Evolutionary conservation across 2,329 filamentous ascomycete genomes (phyloP).

Genomic region (Aschersonia sp.): DNA sequence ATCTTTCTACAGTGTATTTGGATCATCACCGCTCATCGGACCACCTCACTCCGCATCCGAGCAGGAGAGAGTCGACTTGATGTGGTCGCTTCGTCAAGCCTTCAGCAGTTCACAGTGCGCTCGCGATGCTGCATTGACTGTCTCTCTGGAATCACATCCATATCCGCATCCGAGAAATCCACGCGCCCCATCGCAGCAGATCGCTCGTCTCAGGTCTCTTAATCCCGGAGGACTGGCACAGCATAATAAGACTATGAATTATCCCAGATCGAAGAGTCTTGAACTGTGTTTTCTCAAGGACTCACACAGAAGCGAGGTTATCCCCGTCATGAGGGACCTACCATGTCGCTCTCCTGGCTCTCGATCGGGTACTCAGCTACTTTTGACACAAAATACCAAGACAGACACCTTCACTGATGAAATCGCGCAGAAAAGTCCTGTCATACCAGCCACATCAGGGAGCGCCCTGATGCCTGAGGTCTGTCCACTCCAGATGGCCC

Average conservation of each 20-base stretch:
- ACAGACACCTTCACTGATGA: conserved; percentile 13
- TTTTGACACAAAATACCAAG: conserved; percentile 19
- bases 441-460: conserved; percentile 14
- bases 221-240: conserved; percentile 26
- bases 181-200: too few species aligned
- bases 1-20: conserved; percentile 42
- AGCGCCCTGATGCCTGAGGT: conserved; percentile 20
- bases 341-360: conserved; percentile 19
- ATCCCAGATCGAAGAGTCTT: conserved; percentile 19
- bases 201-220: too few species aligned
- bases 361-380: conserved; percentile 20
- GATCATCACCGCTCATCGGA: conserved; percentile 27
- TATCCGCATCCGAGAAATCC: conserved; percentile 30
- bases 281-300: conserved; percentile 27
- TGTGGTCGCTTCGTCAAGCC: conserved; percentile 32
- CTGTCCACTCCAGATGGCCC: conserved; percentile 41
- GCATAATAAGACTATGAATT: conserved; percentile 17
- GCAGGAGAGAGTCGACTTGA: conserved; percentile 24
- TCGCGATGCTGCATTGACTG: conserved; percentile 31
- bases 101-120: conserved; percentile 22
- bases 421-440: conserved; percentile 9
- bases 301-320: conserved; percentile 28
- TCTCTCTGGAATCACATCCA: conserved; percentile 23
- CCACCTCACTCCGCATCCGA: conserved; percentile 33
- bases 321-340: conserved; percentile 25